Evolutionary conservation across 2,329 filamentous ascomycete genomes (phyloP).

Genomic region (Stachybotrys chartarum): DNA sequence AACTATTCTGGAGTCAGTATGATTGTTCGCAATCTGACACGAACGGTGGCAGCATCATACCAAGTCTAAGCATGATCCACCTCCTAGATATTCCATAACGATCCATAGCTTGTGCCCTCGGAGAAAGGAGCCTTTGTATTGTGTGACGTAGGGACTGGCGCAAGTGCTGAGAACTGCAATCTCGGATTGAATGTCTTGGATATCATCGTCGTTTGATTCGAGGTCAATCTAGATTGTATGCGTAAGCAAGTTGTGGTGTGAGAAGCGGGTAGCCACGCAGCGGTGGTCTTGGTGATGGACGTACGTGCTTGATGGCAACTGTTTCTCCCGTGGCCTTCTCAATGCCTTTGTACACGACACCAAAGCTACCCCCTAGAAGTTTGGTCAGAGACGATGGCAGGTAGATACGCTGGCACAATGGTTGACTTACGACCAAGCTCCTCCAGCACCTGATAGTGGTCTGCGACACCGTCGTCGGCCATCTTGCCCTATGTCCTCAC

Average conservation of each 20-base stretch:
- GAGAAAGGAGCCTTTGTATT: conserved; percentile 96
- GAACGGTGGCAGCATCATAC: conserved; percentile 37
- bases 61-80: conserved; percentile 90
- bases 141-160: conserved; percentile 86
- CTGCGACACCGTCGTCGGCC: conserved; percentile 63
- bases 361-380: conserved; percentile 81
- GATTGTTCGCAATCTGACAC: conserved; percentile 20
- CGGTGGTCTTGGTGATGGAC: conserved; percentile 20
- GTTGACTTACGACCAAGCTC: conserved; percentile 78
- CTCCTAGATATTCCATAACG: conserved; percentile 96
- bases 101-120: conserved; percentile 97
- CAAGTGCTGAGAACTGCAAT: conserved; percentile 94
- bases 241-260: conserved; percentile 4
- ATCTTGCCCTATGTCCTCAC: conserved; percentile 28
- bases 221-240: conserved; percentile 74
- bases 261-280: conserved; percentile 7
- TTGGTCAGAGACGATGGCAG: background rate
- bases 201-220: conserved; percentile 97
- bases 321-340: conserved; percentile 85
- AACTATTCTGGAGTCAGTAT: conserved; percentile 43
- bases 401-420: background rate
- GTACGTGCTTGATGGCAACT: conserved; percentile 93
- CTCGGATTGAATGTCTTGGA: conserved; percentile 95
- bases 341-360: conserved; percentile 93
- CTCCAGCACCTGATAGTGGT: conserved; percentile 89